Evolutionary conservation across 768 basidiomycete species (phyloP).

Genomic region (Lenzites betulinus): DNA sequence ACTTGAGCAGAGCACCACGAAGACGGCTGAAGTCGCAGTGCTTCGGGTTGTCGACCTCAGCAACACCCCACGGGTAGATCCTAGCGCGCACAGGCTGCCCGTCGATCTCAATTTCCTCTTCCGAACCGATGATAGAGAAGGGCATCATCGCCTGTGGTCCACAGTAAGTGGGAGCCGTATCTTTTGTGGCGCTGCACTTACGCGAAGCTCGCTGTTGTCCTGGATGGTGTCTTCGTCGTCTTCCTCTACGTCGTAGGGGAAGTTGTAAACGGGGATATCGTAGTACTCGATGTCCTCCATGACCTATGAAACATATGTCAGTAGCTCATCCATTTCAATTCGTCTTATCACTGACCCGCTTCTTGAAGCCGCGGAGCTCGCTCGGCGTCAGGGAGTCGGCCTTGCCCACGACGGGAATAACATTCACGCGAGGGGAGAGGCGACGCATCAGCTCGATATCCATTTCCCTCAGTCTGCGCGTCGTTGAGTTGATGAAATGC

Average conservation of each 20-base stretch:
- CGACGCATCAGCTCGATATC: constrained; percentile 99
- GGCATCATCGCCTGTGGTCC: constrained; percentile 77
- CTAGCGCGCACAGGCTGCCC: constrained; percentile 91
- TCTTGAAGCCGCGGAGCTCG: constrained; percentile 95
- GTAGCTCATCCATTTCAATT: not conserved
- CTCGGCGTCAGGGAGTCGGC: constrained; percentile 92
- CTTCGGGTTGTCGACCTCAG: constrained; percentile 98
- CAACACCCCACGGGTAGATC: constrained; percentile 98
- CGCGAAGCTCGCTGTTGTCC: constrained; percentile 95
- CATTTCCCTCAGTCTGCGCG: constrained; percentile 84
- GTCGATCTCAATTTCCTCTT: constrained; percentile 93
- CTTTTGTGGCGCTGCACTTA: constrained; percentile 40
- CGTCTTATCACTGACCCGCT: constrained; percentile 56
- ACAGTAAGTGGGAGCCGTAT: not conserved
- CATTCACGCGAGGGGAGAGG: constrained; percentile 96
- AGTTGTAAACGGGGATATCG: constrained; percentile 98
- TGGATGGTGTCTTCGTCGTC: constrained; percentile 98
- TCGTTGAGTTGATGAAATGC: constrained; percentile 3
- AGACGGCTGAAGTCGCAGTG: constrained; percentile 98
- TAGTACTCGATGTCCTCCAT: constrained; percentile 99
- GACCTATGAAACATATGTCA: constrained; percentile 53
- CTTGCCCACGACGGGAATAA: constrained; percentile 97
- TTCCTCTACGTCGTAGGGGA: constrained; percentile 98
- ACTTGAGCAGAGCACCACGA: constrained; percentile 90
- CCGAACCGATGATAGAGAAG: constrained; percentile 96